These are phyloP conservation scores for Silene vulgaris DNA, from an alignment of 179 eudicot species.

Conservation along the genomic window DNA sequence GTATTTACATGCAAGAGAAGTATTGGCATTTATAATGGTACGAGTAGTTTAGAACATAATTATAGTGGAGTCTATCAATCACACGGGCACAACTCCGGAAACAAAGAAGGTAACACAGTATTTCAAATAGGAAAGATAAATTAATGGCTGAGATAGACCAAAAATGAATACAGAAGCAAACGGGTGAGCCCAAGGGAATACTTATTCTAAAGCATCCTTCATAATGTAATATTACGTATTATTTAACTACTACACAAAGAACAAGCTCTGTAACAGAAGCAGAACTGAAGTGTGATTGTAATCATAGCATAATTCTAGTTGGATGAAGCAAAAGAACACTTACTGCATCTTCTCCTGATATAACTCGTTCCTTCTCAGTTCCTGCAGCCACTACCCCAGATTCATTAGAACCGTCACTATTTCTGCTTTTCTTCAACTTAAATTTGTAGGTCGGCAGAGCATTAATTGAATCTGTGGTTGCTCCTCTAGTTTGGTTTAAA, in stretches of 20 bases:
- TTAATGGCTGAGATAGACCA: neutral
- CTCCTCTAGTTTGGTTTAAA: conserved; percentile 76
- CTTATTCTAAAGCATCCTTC: neutral
- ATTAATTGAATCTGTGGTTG: conserved; percentile 80
- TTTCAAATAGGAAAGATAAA: neutral
- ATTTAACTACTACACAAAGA: neutral
- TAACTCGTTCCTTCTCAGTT: conserved; percentile 81
- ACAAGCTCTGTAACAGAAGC: neutral
- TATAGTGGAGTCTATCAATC: too few relatives aligned
- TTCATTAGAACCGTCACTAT: conserved; percentile 44
- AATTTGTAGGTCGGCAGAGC: conserved; percentile 90
- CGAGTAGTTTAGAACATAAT: too few relatives aligned
- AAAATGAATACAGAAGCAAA: neutral
- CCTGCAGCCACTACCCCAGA: conserved; percentile 88
- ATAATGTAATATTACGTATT: neutral
- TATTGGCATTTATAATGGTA: too few relatives aligned
- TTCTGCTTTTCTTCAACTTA: conserved; percentile 67
- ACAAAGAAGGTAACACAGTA: too few relatives aligned
- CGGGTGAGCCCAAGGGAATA: neutral
- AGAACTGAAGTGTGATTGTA: conserved; percentile 2
- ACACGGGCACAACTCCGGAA: too few relatives aligned
- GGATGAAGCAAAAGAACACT: conserved; percentile 25
- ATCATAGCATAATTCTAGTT: neutral
- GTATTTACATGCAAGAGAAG: too few relatives aligned
- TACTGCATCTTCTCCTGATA: conserved; percentile 97